Base-by-base conservation (phyloP, 768 basidiomycete genomes). In the Lactarius sp. region DNA sequence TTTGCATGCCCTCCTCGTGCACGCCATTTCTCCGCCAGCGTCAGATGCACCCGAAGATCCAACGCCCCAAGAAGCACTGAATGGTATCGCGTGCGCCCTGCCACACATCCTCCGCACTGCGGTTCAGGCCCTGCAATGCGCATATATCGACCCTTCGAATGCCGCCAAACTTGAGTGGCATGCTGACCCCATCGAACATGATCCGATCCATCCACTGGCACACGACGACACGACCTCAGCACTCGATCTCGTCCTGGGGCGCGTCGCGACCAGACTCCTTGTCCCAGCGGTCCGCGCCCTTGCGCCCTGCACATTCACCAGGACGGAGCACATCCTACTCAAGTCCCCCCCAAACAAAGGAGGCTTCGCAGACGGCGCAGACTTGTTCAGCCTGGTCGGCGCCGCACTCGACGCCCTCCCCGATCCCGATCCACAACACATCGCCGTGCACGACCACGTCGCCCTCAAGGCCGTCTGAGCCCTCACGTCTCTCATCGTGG, bases 391-490 rank as follows among this genome's bases (percentile, higher is more conserved):
- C 36, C 13, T 65, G 20, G 34, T 60, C 22, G 22, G 41, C 5
- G 54, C 41, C 10, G 34, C 31, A 20, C 54, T 65, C 34, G 42
- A 33, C 6, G 34, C 47, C 13, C 41, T 64, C 31, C 41, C 59
- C 16, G 41, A 31, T 33, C 41, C 53, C 10, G 41, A 16, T 20
- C 20, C n/a, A 12, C 13, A 36, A 39, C 16, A 54, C 42, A 46
- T 51, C 49, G 13, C 13, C 12, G 7, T 60, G 5, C n/a, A 60
- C 13, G 63, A 65, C 27, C 41, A 34, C 7, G 20, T 60, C 10
- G 54, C 59, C 31, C 53, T 65, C 18, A 54, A 65, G 18, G 59
- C 54, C 16, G 14, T 65, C 16, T 54, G 64, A 39, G 64, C 41
- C 6, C 59, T 65, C 37, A 56, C 59, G 9, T 60, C 54, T 18